Conservation (phyloP, 805 yeast species). For the Metschnikowia amazonensis region DNA sequence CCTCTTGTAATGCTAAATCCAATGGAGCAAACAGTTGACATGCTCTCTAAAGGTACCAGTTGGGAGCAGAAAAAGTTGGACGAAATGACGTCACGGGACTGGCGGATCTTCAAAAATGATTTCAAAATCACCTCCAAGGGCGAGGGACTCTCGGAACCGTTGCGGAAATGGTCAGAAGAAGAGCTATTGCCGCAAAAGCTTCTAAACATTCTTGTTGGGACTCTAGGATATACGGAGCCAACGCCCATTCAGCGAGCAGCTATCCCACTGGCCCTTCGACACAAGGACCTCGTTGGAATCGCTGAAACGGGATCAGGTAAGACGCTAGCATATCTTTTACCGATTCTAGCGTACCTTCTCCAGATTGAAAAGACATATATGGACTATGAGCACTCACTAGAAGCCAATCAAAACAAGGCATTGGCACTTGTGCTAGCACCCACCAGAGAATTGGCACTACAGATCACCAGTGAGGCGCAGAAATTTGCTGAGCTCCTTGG, state of each 20-base stretch:
- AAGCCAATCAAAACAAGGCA: constrained; percentile 54
- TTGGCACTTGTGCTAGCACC: constrained; percentile 84
- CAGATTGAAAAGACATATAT: constrained; percentile 32
- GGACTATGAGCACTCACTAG: constrained; percentile 40
- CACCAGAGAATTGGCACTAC: constrained; percentile 89
- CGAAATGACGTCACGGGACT: constrained; percentile 77
- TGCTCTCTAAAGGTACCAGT: constrained; percentile 29
- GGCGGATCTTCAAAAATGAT: constrained; percentile 85
- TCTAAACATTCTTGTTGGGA: constrained; percentile 28
- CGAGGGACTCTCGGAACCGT: constrained; percentile 47
- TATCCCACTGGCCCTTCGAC: constrained; percentile 61
- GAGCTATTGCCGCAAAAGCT: constrained; percentile 35
- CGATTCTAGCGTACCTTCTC: constrained; percentile 55
- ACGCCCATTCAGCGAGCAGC: constrained; percentile 91
- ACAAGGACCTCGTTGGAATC: constrained; percentile 75
- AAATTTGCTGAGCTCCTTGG: constrained; percentile 43
- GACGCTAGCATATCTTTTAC: constrained; percentile 78
- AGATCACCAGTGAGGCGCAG: constrained; percentile 65
- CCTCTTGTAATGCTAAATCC: constrained; percentile 34
- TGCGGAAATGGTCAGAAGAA: constrained; percentile 73
- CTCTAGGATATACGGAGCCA: constrained; percentile 57
- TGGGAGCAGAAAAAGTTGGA: constrained; percentile 68
- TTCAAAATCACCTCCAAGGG: constrained; percentile 59
- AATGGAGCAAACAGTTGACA: constrained; percentile 10
- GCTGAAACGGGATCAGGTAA: constrained; percentile 98